A percentile compares a stretch with the other conserved stretches of the same genome.
These are phyloP conservation scores for Porphyra umbilicalis DNA, from an alignment of 31 red algal genomes.

Conservation along the genomic window DNA sequence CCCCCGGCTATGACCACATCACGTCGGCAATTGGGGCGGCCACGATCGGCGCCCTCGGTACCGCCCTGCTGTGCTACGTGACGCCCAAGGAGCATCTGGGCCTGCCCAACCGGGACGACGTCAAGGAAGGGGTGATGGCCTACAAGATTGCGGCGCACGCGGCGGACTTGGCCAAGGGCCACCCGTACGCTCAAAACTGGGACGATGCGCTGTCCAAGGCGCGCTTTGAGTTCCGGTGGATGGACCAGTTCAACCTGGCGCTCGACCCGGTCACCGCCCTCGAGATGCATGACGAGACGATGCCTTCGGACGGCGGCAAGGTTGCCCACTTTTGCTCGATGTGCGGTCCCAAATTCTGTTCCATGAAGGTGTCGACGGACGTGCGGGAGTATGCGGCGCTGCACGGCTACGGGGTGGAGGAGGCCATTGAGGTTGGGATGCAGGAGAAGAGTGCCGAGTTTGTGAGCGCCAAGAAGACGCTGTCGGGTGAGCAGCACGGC, in stretches of 20 bases:
- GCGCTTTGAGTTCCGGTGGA: slow-evolving; percentile 99
- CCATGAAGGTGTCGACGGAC: slow-evolving; percentile 99
- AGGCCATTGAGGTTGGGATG: slow-evolving; percentile 76
- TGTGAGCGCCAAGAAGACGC: slow-evolving; percentile 24
- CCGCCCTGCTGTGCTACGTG: slow-evolving; percentile 97
- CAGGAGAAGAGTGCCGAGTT: slow-evolving; percentile 82
- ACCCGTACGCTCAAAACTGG: slow-evolving; percentile 86
- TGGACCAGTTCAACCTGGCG: slow-evolving; percentile 97
- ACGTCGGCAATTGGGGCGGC: slow-evolving; percentile 98
- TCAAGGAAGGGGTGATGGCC: slow-evolving; percentile 92
- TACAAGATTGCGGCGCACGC: slow-evolving; percentile 99
- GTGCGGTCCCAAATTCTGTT: slow-evolving; percentile 99
- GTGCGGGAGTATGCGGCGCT: slow-evolving; percentile 81
- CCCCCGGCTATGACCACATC: slow-evolving; percentile 98
- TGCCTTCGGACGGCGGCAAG: slow-evolving; percentile 88
- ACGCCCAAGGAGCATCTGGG: slow-evolving; percentile 99
- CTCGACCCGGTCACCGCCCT: slow-evolving; percentile 87
- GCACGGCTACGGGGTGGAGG: slow-evolving; percentile 84
- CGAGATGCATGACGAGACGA: slow-evolving; percentile 92
- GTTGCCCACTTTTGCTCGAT: slow-evolving; percentile 97
- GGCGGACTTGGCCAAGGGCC: slow-evolving; percentile 92
- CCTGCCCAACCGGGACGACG: slow-evolving; percentile 96
- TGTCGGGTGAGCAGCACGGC: slow-evolving; percentile 23
- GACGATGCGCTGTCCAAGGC: slow-evolving; percentile 97
- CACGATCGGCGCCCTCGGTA: slow-evolving; percentile 86